phyloP scores from a whole-genome alignment of 2,329 filamentous ascomycete genomes.

The Thyridium curvatum region DNA sequence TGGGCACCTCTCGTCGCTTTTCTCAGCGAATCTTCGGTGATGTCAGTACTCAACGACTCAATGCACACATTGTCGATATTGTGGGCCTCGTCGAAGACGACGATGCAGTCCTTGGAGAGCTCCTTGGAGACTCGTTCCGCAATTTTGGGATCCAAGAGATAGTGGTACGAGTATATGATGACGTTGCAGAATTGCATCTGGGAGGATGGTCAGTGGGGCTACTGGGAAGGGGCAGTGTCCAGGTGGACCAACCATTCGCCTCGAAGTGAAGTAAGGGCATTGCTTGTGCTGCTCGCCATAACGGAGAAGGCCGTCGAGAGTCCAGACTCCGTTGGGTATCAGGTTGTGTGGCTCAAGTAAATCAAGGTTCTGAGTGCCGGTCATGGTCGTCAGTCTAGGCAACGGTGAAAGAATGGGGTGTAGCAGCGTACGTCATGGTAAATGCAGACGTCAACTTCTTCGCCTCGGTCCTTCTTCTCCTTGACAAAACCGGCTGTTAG shows the following conservation, averaged over 20 bases:
- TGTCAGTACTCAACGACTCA: slow-evolving; percentile 91
- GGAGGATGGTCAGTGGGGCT: no score
- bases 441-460: slow-evolving; percentile 88
- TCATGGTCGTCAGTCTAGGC: no score
- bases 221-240: background rate
- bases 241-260: slow-evolving; percentile 69
- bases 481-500: slow-evolving; percentile 95
- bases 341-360: slow-evolving; percentile 91
- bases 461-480: slow-evolving; percentile 92
- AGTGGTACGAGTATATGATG: slow-evolving; percentile 99
- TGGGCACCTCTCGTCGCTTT: slow-evolving; percentile 86
- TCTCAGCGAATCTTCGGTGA: slow-evolving; percentile 89
- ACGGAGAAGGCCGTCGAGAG: slow-evolving; percentile 77
- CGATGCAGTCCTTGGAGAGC: slow-evolving; percentile 94
- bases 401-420: background rate
- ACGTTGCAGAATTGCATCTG: slow-evolving; percentile 68
- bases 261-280: slow-evolving; percentile 93
- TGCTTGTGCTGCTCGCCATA: slow-evolving; percentile 96
- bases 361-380: slow-evolving; percentile 66
- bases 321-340: slow-evolving; percentile 92
- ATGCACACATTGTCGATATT: slow-evolving; percentile 99
- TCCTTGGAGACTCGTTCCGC: slow-evolving; percentile 93
- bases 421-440: slow-evolving; percentile 83
- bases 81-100: slow-evolving; percentile 97
- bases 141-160: slow-evolving; percentile 95